Percentiles rank a stretch among this genome's conserved stretches.
These are phyloP conservation scores for Clitocybe nebularis DNA, from an alignment of 1,284 basidiomycete species.

Conservation along the genomic window DNA sequence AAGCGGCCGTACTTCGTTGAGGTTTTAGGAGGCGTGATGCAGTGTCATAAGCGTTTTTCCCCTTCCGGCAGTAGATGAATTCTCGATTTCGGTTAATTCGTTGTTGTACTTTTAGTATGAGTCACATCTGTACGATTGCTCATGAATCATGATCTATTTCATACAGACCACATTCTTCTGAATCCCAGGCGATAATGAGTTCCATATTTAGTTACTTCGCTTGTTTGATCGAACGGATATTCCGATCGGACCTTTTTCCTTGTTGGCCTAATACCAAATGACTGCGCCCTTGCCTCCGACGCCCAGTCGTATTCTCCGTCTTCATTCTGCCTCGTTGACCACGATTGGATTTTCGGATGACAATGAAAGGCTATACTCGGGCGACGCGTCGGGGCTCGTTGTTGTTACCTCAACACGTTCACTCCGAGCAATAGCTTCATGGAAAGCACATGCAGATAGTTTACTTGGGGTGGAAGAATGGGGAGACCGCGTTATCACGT, in stretches of 20 bases:
- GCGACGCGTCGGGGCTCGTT: slow-evolving; percentile 71
- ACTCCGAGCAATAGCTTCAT: slow-evolving; percentile 65
- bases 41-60: too few relatives aligned
- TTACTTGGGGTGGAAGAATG: slow-evolving; percentile 78
- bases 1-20: background rate
- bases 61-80: too few relatives aligned
- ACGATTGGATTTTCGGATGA: slow-evolving; percentile 58
- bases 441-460: slow-evolving; percentile 76
- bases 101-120: too few relatives aligned
- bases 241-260: background rate
- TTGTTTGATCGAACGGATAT: background rate
- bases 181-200: too few relatives aligned
- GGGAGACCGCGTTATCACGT: slow-evolving; percentile 69
- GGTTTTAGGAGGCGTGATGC: too few relatives aligned
- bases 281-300: slow-evolving; percentile 32
- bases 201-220: too few relatives aligned
- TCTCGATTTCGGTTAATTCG: too few relatives aligned
- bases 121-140: background rate
- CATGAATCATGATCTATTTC: background rate
- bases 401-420: slow-evolving; percentile 69
- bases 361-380: slow-evolving; percentile 78
- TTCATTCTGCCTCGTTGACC: slow-evolving; percentile 60
- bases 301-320: slow-evolving; percentile 73
- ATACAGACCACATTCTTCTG: too few relatives aligned
- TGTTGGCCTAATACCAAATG: background rate